phyloP scores from a whole-genome alignment of 1,284 basidiomycete genomes.

The Mycena citricolor region DNA sequence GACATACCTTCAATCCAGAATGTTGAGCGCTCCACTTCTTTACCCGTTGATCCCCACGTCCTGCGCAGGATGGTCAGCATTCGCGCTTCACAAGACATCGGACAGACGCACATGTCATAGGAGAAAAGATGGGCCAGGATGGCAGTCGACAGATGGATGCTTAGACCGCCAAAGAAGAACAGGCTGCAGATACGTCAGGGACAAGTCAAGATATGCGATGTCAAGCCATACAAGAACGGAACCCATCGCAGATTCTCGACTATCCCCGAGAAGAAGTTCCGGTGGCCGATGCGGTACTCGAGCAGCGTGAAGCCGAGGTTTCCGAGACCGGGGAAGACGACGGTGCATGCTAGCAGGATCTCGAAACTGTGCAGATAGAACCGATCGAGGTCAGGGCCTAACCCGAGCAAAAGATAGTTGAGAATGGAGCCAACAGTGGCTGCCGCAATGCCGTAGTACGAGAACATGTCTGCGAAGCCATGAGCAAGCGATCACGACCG shows the following conservation, averaged over 20 bases:
- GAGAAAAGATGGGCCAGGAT: constrained; percentile 79
- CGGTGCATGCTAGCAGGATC: constrained; percentile 72
- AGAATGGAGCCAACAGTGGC: constrained; percentile 62
- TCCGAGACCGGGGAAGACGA: constrained; percentile 76
- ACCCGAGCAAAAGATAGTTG: constrained; percentile 75
- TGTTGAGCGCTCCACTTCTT: constrained; percentile 81
- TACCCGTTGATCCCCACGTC: constrained; percentile 76
- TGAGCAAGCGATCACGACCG: constrained; percentile 1
- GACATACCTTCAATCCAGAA: constrained; percentile 75
- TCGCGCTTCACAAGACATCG: no score
- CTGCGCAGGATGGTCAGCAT: no score
- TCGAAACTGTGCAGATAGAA: constrained; percentile 75
- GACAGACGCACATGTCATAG: no score
- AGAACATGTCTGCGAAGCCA: constrained; percentile 68
- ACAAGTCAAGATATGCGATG: constrained; percentile 1
- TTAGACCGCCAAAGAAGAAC: constrained; percentile 83
- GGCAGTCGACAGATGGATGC: constrained; percentile 73
- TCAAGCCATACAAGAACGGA: constrained; percentile 74
- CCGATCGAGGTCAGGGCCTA: constrained; percentile 59
- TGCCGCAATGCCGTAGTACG: constrained; percentile 80
- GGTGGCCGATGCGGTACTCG: constrained; percentile 74
- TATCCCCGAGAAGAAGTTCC: constrained; percentile 51
- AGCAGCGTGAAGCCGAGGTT: constrained; percentile 74
- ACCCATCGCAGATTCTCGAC: constrained; percentile 75
- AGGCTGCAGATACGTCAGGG: constrained; percentile 45